Conservation (phyloP, 129 eudicot species). For the Helianthus annuus region DNA sequence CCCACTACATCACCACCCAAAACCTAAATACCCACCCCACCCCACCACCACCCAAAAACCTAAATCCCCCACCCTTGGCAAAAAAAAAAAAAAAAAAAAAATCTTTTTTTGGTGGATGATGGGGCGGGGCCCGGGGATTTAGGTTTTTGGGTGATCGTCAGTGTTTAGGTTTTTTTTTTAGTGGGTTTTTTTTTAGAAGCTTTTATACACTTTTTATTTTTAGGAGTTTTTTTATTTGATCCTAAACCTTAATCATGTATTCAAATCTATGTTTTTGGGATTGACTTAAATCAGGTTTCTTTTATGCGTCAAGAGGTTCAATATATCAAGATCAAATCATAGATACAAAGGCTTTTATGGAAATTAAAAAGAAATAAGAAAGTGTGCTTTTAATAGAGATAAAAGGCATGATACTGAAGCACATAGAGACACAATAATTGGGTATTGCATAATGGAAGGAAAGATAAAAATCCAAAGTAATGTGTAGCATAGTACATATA, state of each 20-base stretch:
- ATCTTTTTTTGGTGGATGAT: too few relatives aligned
- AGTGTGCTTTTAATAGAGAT: background rate
- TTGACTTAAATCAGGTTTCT: background rate
- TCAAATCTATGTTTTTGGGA: background rate
- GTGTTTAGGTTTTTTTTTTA: too few relatives aligned
- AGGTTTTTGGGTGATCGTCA: too few relatives aligned
- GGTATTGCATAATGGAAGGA: slow-evolving; percentile 20
- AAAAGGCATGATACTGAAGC: slow-evolving; percentile 2
- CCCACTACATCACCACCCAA: too few relatives aligned
- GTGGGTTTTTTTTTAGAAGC: too few relatives aligned
- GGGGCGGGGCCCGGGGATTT: too few relatives aligned
- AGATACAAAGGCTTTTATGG: background rate
- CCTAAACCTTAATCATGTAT: background rate
- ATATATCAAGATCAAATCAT: background rate
- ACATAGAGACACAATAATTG: slow-evolving; percentile 26
- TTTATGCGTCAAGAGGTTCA: background rate
- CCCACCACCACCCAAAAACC: too few relatives aligned
- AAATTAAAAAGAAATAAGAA: background rate
- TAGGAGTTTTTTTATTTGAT: too few relatives aligned
- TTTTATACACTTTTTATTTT: too few relatives aligned
- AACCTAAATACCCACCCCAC: too few relatives aligned
- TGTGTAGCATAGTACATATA: background rate
- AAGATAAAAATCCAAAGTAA: slow-evolving; percentile 5
- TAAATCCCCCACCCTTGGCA: too few relatives aligned
- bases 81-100: too few relatives aligned